Conservation (phyloP, 768 basidiomycete species). For the Lanmaoa rubissima region DNA sequence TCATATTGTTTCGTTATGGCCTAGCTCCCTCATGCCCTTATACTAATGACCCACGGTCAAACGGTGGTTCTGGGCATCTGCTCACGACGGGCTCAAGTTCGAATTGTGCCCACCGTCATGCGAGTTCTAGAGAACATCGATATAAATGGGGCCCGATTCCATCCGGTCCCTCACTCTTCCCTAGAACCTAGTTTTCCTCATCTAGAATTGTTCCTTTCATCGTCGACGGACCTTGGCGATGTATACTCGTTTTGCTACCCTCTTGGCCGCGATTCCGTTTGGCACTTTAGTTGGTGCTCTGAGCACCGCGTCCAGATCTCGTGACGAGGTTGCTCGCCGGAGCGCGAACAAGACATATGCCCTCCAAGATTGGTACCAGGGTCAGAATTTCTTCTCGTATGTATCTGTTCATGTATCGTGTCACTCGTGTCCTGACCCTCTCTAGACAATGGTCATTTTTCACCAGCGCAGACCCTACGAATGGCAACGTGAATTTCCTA, state of each 20-base stretch:
- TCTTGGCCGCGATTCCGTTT: conserved; percentile 30
- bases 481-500: conserved; percentile 65
- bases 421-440: background rate
- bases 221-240: conserved; percentile 12
- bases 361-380: conserved; percentile 38
- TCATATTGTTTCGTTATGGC: background rate
- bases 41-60: background rate
- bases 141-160: conserved; percentile 4
- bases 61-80: background rate
- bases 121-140: background rate
- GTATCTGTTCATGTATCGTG: conserved; percentile 13
- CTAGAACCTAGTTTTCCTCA: background rate
- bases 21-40: background rate
- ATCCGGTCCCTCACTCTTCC: no score
- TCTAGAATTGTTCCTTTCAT: background rate
- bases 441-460: conserved; percentile 65
- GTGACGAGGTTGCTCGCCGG: background rate
- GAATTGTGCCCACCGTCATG: background rate
- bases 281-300: conserved; percentile 30
- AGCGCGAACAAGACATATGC: conserved; percentile 26
- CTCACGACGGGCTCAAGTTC: background rate
- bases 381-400: conserved; percentile 55
- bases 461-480: conserved; percentile 59
- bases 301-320: conserved; percentile 14
- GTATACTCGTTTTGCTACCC: conserved; percentile 20